Evolutionary conservation across 164 flowering plant genomes (phyloP).

Genomic region (Vitis riparia): DNA sequence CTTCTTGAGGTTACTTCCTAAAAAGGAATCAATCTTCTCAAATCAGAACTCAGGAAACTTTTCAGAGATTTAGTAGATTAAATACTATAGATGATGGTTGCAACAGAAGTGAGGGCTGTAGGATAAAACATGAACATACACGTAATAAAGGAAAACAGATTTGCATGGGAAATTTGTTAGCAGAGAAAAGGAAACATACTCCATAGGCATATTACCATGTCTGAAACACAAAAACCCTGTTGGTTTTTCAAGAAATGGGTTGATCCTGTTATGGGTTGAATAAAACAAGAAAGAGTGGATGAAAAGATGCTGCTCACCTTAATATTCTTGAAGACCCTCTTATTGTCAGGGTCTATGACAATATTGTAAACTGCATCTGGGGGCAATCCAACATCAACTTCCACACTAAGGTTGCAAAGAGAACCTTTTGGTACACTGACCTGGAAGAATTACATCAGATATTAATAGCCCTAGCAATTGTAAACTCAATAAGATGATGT

Average conservation of each 20-base stretch:
- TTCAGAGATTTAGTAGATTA: not conserved
- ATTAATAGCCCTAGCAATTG: not conserved
- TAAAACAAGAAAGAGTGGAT: not conserved
- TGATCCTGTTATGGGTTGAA: too few relatives aligned
- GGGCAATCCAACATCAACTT: slow-evolving; percentile 83
- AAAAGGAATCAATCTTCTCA: slow-evolving; percentile 5
- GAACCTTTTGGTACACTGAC: slow-evolving; percentile 93
- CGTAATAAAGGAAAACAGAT: too few relatives aligned
- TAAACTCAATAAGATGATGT: too few relatives aligned
- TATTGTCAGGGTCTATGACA: slow-evolving; percentile 88
- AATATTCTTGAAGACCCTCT: slow-evolving; percentile 91
- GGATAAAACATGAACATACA: too few relatives aligned
- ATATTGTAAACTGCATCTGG: slow-evolving; percentile 94
- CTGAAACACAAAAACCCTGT: too few relatives aligned
- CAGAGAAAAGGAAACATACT: too few relatives aligned
- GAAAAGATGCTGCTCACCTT: slow-evolving; percentile 48
- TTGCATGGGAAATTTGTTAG: too few relatives aligned
- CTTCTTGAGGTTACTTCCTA: slow-evolving; percentile 84
- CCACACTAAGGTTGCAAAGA: slow-evolving; percentile 74
- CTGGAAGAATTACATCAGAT: slow-evolving; percentile 46
- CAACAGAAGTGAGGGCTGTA: too few relatives aligned
- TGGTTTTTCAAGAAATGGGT: too few relatives aligned
- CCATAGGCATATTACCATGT: too few relatives aligned
- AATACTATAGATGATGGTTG: not conserved
- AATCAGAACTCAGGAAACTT: too few relatives aligned